Evolutionary conservation across 306 rosid genomes (phyloP), one percentile per base, ranked within the genome.

Genomic region (Prunus mongolica): DNA sequence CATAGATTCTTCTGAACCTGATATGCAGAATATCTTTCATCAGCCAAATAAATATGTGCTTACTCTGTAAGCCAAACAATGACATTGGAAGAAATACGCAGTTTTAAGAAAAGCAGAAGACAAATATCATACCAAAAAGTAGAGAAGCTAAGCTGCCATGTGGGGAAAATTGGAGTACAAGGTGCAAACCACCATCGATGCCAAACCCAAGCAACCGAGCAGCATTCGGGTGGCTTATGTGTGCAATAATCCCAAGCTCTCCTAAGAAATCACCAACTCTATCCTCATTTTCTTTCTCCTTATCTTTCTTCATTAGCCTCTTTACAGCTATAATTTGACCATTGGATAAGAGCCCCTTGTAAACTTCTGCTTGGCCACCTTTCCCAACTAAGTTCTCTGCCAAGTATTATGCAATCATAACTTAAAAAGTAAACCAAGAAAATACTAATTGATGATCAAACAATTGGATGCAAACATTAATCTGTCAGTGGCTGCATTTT

Each of bases 361-460:
- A 96, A 47, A 96, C 99, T 82, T 91, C 98, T 20, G 99, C 99
- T 74, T 96, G 96, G 30, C 99, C 99, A 63, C 99, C 99, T 86
- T 84, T 81, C 13, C 99, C 99, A 38, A 96, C 68, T 85, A 90
- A n/a, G 86, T 92, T 96, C 56, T 88, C 99, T 96, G 65, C 25
- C 63, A 18, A 45, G 41, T 49, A 76, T 54, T 24, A 27, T 32
- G 15, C 58, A 47, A 57, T 24, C 41, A 15, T 56, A 73, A 60
- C 57, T 41, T 27, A 46, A 27, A 5, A 34, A 5, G 14, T 27
- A 8, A 12, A 25, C 16, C 38, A 60, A 11, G 13, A 27, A 12
- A 12, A 34, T 12, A 34, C 55, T 28, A 8, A 56, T 14, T 56
- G 8, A 6, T 6, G 32, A 63, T 63, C 22, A 16, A 28, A 5